Evolutionary conservation across 2,329 filamentous ascomycete genomes (phyloP), one percentile per base, ranked within the genome.

Genomic region (Apiospora sp.): DNA sequence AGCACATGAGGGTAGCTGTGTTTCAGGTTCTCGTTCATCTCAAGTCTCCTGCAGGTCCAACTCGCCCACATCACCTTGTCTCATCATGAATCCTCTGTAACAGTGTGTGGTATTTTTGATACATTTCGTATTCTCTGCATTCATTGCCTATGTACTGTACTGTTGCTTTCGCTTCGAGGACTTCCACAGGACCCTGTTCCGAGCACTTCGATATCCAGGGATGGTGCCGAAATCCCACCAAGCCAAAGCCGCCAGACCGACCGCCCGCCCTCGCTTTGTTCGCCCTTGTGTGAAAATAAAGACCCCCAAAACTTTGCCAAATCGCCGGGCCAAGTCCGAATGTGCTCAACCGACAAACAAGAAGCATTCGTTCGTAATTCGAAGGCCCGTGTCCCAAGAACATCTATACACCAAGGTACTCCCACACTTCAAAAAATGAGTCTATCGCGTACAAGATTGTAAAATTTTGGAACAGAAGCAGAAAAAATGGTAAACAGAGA

Each of bases 131-230:
- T 73, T 73, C 68, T 71, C 34, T 37, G 61, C n/a, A 37, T 61
- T 61, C n/a, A 37, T 61, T 61, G 70, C 64, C 30, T 73, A 73
- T 73, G 49, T 71, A 72, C 68, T 69, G 51, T 44, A 51, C 64
- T 71, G 37, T 41, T 41, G 37, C 37, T 10, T 10, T 24, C 10
- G 44, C 48, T 67, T 24, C 34, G 61, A 67, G 72, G 54, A 75
- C 74, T 72, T 67, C 72, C 22, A 16, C 58, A 61, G 19, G 73
- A 72, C 75, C 77, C 80, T 80, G 78, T 80, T 77, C 80, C 80
- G 80, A 81, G 80, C 80, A 81, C 80, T 81, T 81, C 80, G 80
- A 81, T 80, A 75, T 51, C 49, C 75, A 77, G 79, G 80, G 77
- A 68, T 70, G 72, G 75, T 71, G 54, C 34, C 4, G 58, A 64